These are phyloP conservation scores for Xylona heveae DNA, from an alignment of 495 filamentous ascomycete species.

Conservation along the genomic window DNA sequence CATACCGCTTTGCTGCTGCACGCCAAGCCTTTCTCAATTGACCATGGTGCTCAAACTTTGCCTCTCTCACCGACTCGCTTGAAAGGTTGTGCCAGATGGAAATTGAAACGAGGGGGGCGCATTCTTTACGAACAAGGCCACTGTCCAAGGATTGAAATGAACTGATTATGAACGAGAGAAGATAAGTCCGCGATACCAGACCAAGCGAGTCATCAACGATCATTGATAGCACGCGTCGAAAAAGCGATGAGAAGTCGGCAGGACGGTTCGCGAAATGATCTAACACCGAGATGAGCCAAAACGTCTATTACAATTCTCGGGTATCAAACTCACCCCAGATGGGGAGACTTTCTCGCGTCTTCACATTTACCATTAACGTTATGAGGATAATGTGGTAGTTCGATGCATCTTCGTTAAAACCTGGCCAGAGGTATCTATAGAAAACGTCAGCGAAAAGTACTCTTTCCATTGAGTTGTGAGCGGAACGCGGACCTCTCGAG, in stretches of 20 bases:
- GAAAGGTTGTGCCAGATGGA: conserved; percentile 88
- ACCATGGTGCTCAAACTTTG: conserved; percentile 40
- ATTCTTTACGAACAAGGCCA: conserved; percentile 77
- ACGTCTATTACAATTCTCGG: no score
- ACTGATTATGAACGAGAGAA: conserved; percentile 70
- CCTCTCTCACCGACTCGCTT: conserved; percentile 43
- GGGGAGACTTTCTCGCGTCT: conserved; percentile 65
- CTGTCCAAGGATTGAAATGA: conserved; percentile 92
- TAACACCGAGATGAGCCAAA: no score
- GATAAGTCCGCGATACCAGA: conserved; percentile 46
- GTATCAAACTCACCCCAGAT: conserved; percentile 56
- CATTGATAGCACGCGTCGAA: conserved; percentile 78
- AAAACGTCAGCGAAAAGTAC: conserved; percentile 6
- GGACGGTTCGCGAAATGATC: conserved; percentile 57
- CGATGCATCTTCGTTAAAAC: conserved; percentile 70
- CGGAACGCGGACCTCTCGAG: conserved; percentile 47
- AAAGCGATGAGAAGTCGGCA: conserved; percentile 71
- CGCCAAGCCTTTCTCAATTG: conserved; percentile 80
- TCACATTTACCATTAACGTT: conserved; percentile 67
- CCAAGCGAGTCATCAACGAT: conserved; percentile 60
- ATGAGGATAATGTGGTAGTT: conserved; percentile 81
- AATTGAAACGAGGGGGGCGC: conserved; percentile 84
- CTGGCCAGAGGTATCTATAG: conserved; percentile 75
- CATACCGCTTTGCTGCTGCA: conserved; percentile 65
- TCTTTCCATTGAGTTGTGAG: neutral